Base-by-base conservation (phyloP, 768 basidiomycete genomes). In the Suillus subluteus region DNA sequence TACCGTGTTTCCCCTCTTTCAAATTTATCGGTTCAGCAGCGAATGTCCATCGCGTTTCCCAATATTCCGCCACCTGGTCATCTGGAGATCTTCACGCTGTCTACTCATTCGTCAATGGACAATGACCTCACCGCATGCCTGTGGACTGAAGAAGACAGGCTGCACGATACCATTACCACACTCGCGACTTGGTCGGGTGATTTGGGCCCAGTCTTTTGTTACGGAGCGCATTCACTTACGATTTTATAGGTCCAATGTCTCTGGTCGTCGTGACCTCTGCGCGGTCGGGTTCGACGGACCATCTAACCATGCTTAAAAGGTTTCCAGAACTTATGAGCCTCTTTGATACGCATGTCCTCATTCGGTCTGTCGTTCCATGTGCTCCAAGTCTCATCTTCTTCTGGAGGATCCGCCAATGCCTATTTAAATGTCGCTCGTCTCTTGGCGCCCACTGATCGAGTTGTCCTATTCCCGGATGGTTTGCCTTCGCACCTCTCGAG, bases 341-440 rank as follows among this genome's bases (percentile, higher is more conserved):
- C 43, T 65, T 37, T 48, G 40, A 59, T 41, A 74, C 46, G 63
- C 70, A 26, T 70, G 74, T n/a, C 48, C 71, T 84, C 9, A 30
- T 59, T 26, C 18, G 58, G 40, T 18, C 6, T 59, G 26, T 84
- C 80, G 15, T 69, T 84, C 15, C 87, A 90, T 70, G 65, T 89
- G 26, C 68, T 90, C 13, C 80, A 83, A 69, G 71, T 83, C 41
- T 69, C 73, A n/a, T 73, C 79, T 23, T 62, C 73, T n/a, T 72
- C 74, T 3, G 75, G 83, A 13, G 73, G 65, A 13, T 79, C 79
- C 71, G 82, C 85, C 16, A 90, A 89, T 67, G 72, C 79, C 21
- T 87, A 85, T 70, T 79, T 91, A 30, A 91, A 91, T 72, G 73
- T 91, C 40, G 89, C 88, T 2, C 80, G 88, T n/a, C 75, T 89